Base-by-base conservation (phyloP, 129 eudicot genomes). In the Centella asiatica region DNA sequence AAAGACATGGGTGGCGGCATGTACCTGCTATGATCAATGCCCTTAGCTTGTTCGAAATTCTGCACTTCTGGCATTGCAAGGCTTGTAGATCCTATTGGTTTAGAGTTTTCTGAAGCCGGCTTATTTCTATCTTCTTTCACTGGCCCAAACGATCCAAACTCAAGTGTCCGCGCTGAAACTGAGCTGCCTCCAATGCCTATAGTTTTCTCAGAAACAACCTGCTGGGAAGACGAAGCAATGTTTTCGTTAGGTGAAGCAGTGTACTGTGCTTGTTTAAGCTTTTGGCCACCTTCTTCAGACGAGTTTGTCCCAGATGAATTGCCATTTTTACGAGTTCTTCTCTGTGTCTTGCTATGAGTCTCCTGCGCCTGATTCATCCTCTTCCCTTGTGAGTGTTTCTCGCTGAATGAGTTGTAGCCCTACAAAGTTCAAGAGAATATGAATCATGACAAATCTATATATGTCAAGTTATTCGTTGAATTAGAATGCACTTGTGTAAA, bases 91-190 rank as follows among this genome's bases (percentile, higher is more conserved):
- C 48, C 64, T 39, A 58, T 52, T 15, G 19, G 27, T 34, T 23
- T 44, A 36, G 75, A 33, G 3, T 67, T 64, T 14, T 40, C 50
- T 29, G 69, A 59, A 26, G 66, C 20, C 53, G 50, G 6, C 51
- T 64, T 5, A 29, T 5, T 18, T 25, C 40, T 31, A 5, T 47
- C 66, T 33, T 57, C 58, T 1, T 65, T 53, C 37, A 54, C 36
- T 9, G 47, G 28, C n/a, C 72, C 83, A 33, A 81, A 32, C 64
- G 88, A 78, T 28, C 94, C 94, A 68, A 81, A 85, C 53, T 79
- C 79, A 20, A 85, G 73, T 55, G 69, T 80, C 48, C 76, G 66
- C n/a, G n/a, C n/a, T n/a, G n/a, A n/a, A n/a, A n/a, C n/a, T n/a
- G n/a, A n/a, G n/a, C n/a, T n/a, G 18, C 15, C 39, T 1, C 76